Evolutionary conservation across 805 yeast genomes (phyloP).

Genomic region (Komagataella ulmi): DNA sequence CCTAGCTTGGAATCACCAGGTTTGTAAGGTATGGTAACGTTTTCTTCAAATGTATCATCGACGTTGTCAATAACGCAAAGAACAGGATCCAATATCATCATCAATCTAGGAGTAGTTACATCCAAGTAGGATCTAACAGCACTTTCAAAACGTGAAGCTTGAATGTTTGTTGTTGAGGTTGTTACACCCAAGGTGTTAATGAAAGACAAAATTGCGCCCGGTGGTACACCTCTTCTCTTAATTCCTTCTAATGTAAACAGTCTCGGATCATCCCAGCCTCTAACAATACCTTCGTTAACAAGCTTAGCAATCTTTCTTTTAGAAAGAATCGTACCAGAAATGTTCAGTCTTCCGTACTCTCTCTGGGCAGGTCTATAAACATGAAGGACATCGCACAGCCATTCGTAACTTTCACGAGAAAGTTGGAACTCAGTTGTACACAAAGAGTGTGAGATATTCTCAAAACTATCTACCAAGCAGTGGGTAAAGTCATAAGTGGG

Average conservation of each 20-base stretch:
- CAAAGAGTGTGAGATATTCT: constrained; percentile 88
- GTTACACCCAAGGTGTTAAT: constrained; percentile 95
- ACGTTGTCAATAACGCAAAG: constrained; percentile 75
- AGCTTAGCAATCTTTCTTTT: constrained; percentile 93
- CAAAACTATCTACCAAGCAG: constrained; percentile 96
- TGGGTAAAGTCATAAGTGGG: constrained; percentile 99
- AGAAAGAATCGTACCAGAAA: constrained; percentile 88
- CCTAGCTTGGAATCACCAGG: constrained; percentile 76
- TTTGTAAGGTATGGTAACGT: constrained; percentile 73
- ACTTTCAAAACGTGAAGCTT: constrained; percentile 77
- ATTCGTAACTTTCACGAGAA: constrained; percentile 91
- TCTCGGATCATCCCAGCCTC: constrained; percentile 99
- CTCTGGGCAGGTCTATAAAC: constrained; percentile 98
- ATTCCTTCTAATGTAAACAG: constrained; percentile 89
- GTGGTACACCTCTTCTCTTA: constrained; percentile 96
- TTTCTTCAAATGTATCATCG: constrained; percentile 58
- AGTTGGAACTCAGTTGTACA: constrained; percentile 93
- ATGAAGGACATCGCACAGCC: constrained; percentile 93
- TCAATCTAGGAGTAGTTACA: constrained; percentile 83
- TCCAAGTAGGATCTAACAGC: constrained; percentile 83
- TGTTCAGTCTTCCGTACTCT: constrained; percentile 92
- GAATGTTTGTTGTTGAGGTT: constrained; percentile 84
- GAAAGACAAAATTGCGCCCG: constrained; percentile 90
- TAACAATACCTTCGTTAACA: constrained; percentile 67
- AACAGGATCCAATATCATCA: constrained; percentile 85